Base-by-base conservation (phyloP, 352 stramenopile genomes). In the Plasmopara viticola region DNA sequence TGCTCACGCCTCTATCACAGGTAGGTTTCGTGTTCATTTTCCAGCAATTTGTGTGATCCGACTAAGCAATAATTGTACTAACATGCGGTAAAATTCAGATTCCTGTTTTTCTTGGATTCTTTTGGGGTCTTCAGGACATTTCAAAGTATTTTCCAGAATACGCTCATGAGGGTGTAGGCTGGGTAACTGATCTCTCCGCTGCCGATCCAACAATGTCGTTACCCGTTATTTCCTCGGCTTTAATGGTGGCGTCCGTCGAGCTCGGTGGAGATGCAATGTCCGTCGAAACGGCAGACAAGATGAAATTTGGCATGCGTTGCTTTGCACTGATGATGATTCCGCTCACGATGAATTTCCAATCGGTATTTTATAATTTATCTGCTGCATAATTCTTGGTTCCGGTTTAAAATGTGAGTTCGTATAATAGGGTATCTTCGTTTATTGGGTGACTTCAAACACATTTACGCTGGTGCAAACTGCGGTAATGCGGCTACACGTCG, bases 371-470 rank as follows among this genome's bases (percentile, higher is more conserved):
- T 38, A 12, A 52, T 9, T 17, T 6, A 35, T 38, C n/a, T 15
- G 47, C 30, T 10, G 48, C 18, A n/a, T 51, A 31, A 8, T 47
- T 4, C 15, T 5, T 53, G 12, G 41, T 18, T 53, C 40, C 51
- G 15, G 48, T 17, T 2, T 42, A 18, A 33, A 28, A 28, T 47
- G 51, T 25, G 3, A 3, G 20, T 25, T 25, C 20, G 20, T 25
- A 25, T 15, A 33, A 34, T 46, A 89, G 78, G 81, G 81, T 34
- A 79, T 94, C 34, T 82, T 94, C 14, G 68, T 94, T 29, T 94
- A 92, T 75, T 94, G 84, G 84, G 79, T 94, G 53, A 87, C 68
- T 43, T 92, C 81, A 37, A 94, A 90, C 67, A 60, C 72, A 46
- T 94, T 81, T 68, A 89, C 84, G 34, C 46, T 94, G 10, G 48